These are phyloP conservation scores for Fusarium sp. DNA, from an alignment of 2,329 filamentous ascomycete genomes.

Conservation along the genomic window DNA sequence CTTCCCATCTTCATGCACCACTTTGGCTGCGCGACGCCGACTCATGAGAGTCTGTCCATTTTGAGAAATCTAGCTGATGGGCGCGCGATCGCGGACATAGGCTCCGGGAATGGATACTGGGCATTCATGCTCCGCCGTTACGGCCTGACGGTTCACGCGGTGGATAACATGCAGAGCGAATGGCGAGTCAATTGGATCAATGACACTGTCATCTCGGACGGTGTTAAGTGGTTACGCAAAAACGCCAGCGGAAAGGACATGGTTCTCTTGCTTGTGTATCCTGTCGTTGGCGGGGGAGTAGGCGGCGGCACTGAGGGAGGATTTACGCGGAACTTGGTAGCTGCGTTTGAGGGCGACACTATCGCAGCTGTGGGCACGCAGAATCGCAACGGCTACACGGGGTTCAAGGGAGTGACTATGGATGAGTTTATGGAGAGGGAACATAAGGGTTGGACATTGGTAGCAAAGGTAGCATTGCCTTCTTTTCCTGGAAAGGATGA, in stretches of 20 bases:
- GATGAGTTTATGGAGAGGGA: conserved; percentile 76
- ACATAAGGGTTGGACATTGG: conserved; percentile 70
- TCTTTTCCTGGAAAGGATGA: conserved; percentile 86
- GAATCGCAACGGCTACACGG: conserved; percentile 82
- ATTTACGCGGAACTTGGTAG: conserved; percentile 75
- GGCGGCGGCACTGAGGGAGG: conserved; percentile 75
- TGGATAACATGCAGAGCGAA: conserved; percentile 78
- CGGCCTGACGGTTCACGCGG: conserved; percentile 68
- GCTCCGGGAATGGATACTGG: conserved; percentile 84
- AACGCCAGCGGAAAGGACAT: conserved; percentile 66
- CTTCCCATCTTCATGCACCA: conserved; percentile 84
- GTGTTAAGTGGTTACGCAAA: conserved; percentile 69
- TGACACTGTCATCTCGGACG: conserved; percentile 76
- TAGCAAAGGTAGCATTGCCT: conserved; percentile 76
- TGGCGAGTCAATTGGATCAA: conserved; percentile 79
- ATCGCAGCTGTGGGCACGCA: conserved; percentile 83
- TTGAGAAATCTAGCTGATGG: conserved; percentile 70
- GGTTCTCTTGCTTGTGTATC: conserved; percentile 80
- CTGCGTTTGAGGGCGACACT: conserved; percentile 73
- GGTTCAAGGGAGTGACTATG: conserved; percentile 74
- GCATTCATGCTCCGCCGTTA: conserved; percentile 76
- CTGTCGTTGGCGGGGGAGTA: conserved; percentile 75
- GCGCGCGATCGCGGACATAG: conserved; percentile 74
- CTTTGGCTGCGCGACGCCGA: conserved; percentile 81
- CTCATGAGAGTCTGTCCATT: conserved; percentile 75